phyloP scores from a whole-genome alignment of 768 basidiomycete species.

The Solioccasus polychromus region DNA sequence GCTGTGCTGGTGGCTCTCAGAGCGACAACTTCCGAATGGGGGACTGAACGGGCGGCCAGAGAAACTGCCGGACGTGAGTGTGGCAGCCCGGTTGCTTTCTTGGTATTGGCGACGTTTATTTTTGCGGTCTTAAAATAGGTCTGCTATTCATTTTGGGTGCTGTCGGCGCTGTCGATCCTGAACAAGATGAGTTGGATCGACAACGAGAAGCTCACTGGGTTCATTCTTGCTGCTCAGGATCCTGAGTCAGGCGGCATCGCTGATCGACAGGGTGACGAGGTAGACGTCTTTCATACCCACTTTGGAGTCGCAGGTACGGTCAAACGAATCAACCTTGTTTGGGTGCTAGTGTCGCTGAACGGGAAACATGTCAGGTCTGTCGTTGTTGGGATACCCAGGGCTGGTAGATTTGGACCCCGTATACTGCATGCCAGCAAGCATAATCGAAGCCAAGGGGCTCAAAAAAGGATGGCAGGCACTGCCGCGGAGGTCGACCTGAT shows the following conservation, averaged over 20 bases:
- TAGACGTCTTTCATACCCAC: constrained; percentile 94
- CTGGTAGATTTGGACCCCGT: constrained; percentile 88
- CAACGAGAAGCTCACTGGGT: constrained; percentile 65
- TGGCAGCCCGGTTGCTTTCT: background rate
- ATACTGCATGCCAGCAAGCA: constrained; percentile 87
- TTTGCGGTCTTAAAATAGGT: constrained; percentile 31
- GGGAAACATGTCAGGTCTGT: constrained; percentile 54
- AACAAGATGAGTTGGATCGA: constrained; percentile 87
- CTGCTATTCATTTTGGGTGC: constrained; percentile 97
- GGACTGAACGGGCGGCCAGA: constrained; percentile 97
- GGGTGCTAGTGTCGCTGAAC: background rate
- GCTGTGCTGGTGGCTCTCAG: constrained; percentile 90
- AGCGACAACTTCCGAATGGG: constrained; percentile 89
- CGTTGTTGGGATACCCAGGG: constrained; percentile 82
- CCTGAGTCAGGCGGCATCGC: constrained; percentile 89
- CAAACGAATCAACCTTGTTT: background rate
- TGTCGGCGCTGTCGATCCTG: constrained; percentile 84
- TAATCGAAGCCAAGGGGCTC: constrained; percentile 71
- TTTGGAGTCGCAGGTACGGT: constrained; percentile 83
- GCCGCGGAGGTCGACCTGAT: constrained; percentile 24
- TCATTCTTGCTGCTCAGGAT: constrained; percentile 92
- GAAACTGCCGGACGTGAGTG: constrained; percentile 89
- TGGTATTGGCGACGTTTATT: background rate
- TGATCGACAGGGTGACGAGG: constrained; percentile 89
- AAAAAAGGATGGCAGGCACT: constrained; percentile 44